Evolutionary conservation across 106 monocot species (phyloP).

Genomic region (Platanthera guangdongensis): DNA sequence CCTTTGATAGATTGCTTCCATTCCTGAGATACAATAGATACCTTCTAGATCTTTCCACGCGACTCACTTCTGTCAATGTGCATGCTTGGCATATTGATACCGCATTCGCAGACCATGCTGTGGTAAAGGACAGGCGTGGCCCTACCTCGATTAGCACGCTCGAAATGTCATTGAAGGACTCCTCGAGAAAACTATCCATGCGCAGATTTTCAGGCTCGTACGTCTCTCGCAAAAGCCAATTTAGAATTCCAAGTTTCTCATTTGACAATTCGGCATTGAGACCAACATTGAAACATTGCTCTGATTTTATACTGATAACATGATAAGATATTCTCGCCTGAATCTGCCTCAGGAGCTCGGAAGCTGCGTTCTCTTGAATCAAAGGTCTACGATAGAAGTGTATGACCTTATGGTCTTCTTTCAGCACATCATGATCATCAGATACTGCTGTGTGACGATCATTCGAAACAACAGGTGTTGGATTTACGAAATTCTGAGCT

Average conservation of each 20-base stretch:
- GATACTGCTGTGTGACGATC: constrained; percentile 19
- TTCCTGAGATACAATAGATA: constrained; percentile 53
- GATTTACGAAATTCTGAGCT: constrained; percentile 3
- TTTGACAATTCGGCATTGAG: constrained; percentile 24
- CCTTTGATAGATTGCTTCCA: constrained; percentile 37
- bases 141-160: constrained; percentile 71
- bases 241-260: constrained; percentile 59
- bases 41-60: constrained; percentile 80
- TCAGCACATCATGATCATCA: constrained; percentile 5
- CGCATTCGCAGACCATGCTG: constrained; percentile 87
- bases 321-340: constrained; percentile 53
- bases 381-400: constrained; percentile 80
- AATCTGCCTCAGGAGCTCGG: constrained; percentile 57
- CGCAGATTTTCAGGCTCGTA: constrained; percentile 82
- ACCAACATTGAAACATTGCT: constrained; percentile 90
- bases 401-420: constrained; percentile 24
- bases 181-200: constrained; percentile 55
- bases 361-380: constrained; percentile 50
- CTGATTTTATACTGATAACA: constrained; percentile 55
- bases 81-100: constrained; percentile 84
- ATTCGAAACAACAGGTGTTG: constrained; percentile 44
- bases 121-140: constrained; percentile 83
- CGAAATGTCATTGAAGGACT: constrained; percentile 4
- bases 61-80: constrained; percentile 51
- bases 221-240: constrained; percentile 79